Base-by-base conservation (phyloP, 495 filamentous ascomycete species). In the Astrothelium macrocarpum region DNA sequence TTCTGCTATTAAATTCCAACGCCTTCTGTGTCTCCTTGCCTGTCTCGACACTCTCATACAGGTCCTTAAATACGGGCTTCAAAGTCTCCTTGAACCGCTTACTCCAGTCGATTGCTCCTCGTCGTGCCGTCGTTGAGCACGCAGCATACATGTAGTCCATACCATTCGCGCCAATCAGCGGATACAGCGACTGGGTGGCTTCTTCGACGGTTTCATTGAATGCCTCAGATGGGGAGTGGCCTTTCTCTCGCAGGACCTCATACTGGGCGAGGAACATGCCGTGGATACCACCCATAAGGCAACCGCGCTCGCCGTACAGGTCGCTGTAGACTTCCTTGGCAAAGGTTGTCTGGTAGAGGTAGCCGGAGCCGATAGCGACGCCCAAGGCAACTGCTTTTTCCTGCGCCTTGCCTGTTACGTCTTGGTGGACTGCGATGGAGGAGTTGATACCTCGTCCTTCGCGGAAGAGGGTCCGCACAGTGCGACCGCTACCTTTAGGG, bases 61-160 rank as follows among this genome's bases (percentile, higher is more conserved):
- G 87, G 69, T 90, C 81, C 80, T 96, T 91, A 85, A 98, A 97
- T 69, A 98, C 87, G 70, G 95, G 94, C 86, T 98, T 97, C 76
- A 97, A 82, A 68, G 86, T 90, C 69, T 90, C 87, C 86, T 95
- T 96, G 89, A 97, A 97, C 70, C 80, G 81, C 74, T 84, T 83
- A 75, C 88, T 93, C 95, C 94, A 98, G 84, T 97, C 94, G 74
- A 98, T 95, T 79, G 94, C 94, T 80, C 94, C 94, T 74, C 94
- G 91, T 74, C 94, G 89, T 71, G 94, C 94, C 45, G 95, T 97
- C 72, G 95, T 97, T 62, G 93, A 97, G 88, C 94, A 98, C 68
- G 94, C 94, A 70, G 92, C 91, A 82, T 96, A 98, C 95, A 98
- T 97, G 90, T 94, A 98, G 83, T 97, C 94, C 94, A 98, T 98